Evolutionary conservation across 805 yeast species (phyloP).

Genomic region (Komagataella pseudopastoris): DNA sequence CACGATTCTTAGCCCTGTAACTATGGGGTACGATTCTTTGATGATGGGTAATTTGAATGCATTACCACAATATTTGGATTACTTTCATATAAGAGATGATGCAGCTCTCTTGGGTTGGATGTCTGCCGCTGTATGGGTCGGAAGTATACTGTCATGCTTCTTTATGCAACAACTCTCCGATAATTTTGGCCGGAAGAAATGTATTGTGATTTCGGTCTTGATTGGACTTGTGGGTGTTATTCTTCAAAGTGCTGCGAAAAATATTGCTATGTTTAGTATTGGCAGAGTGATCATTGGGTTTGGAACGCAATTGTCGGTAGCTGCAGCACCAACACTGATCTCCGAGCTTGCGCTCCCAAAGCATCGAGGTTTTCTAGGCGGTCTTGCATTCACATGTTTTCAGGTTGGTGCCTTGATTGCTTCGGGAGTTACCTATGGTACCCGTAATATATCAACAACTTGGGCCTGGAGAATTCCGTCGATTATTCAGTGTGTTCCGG

Average conservation of each 20-base stretch:
- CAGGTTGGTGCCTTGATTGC: conserved; percentile 16
- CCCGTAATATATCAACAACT: conserved; percentile 9
- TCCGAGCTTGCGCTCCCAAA: conserved; percentile 20
- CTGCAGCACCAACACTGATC: conserved; percentile 20
- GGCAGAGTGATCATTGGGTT: conserved; percentile 23
- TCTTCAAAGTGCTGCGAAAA: conserved; percentile 22
- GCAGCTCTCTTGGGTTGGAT: conserved; percentile 12
- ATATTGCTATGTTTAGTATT: conserved; percentile 21
- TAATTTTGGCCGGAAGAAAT: conserved; percentile 16
- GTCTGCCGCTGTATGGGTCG: conserved; percentile 14
- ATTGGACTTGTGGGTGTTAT: conserved; percentile 19
- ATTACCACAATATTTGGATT: conserved; percentile 11
- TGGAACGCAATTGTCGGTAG: conserved; percentile 17
- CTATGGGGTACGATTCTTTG: conserved; percentile 15
- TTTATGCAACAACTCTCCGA: conserved; percentile 12
- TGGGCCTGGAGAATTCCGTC: conserved; percentile 21
- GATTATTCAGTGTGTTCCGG: conserved; percentile 13
- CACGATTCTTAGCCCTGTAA: background rate
- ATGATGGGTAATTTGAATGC: conserved; percentile 14
- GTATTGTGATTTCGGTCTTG: conserved; percentile 13
- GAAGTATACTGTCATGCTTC: conserved; percentile 14
- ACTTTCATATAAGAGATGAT: conserved; percentile 9
- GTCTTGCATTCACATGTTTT: conserved; percentile 16
- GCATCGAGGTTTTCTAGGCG: conserved; percentile 15
- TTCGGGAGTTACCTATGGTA: conserved; percentile 16